These are phyloP conservation scores for Polyporus tsugae DNA, from an alignment of 1,284 basidiomycete genomes.

Conservation along the genomic window DNA sequence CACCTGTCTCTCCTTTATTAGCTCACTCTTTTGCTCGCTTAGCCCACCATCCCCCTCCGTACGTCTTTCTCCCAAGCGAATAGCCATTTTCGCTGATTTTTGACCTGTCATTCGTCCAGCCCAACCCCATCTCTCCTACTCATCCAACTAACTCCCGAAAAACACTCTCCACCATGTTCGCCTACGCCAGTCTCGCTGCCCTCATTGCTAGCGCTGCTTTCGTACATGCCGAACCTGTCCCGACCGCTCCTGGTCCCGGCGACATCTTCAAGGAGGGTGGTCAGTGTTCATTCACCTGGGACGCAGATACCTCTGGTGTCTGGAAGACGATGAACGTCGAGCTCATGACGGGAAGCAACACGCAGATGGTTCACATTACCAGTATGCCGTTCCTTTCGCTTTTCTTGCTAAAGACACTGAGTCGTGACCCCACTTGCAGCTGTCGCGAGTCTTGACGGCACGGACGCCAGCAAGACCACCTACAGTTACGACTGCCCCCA, in stretches of 20 bases:
- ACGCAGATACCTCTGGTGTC: slow-evolving; percentile 56
- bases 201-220: slow-evolving; percentile 48
- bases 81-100: neutral
- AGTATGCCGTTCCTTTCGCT: slow-evolving; percentile 53
- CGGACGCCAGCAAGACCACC: slow-evolving; percentile 48
- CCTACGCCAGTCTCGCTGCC: slow-evolving; percentile 49
- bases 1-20: slow-evolving; percentile 18
- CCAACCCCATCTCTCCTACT: slow-evolving; percentile 13
- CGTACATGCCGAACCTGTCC: slow-evolving; percentile 49
- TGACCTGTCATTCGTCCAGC: slow-evolving; percentile 12
- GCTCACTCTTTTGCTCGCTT: slow-evolving; percentile 26
- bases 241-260: slow-evolving; percentile 56
- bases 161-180: slow-evolving; percentile 48
- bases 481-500: slow-evolving; percentile 74
- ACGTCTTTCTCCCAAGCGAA: neutral
- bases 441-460: slow-evolving; percentile 72
- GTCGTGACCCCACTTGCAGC: slow-evolving; percentile 47
- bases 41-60: slow-evolving; percentile 7
- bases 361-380: slow-evolving; percentile 71
- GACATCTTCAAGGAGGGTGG: slow-evolving; percentile 63
- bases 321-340: slow-evolving; percentile 78
- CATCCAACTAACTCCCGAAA: neutral
- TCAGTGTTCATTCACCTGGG: slow-evolving; percentile 64
- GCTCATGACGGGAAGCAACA: slow-evolving; percentile 83
- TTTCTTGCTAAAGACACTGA: neutral